Conservation (phyloP, 805 yeast genomes). For the Citeromyces nyonsensis region DNA sequence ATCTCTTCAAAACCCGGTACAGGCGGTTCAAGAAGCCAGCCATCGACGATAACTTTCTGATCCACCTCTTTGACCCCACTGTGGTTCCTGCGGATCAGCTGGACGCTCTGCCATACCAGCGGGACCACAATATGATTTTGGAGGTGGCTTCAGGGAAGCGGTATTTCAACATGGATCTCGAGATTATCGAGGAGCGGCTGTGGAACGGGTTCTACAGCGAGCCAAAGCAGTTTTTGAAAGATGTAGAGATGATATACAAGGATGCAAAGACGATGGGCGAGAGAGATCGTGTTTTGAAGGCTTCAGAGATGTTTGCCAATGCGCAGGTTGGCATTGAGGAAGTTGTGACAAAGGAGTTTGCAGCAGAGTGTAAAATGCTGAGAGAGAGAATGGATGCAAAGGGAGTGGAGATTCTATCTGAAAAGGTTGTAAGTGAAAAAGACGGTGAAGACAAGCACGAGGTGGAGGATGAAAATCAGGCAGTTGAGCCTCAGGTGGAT, state of each 20-base stretch:
- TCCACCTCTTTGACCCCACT: slow-evolving; percentile 62
- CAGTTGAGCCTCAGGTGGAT: slow-evolving; percentile 1
- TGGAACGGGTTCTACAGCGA: slow-evolving; percentile 96
- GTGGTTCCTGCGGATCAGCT: slow-evolving; percentile 10
- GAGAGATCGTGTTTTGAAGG: slow-evolving; percentile 65
- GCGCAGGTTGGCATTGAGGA: slow-evolving; percentile 95
- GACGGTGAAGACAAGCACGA: slow-evolving; percentile 6
- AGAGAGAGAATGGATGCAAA: slow-evolving; percentile 47
- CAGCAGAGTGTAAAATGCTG: slow-evolving; percentile 63
- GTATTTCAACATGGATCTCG: slow-evolving; percentile 83
- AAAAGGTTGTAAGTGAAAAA: slow-evolving; percentile 15
- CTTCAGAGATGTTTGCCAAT: slow-evolving; percentile 92
- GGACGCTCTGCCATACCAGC: slow-evolving; percentile 19
- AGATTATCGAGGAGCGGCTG: slow-evolving; percentile 81
- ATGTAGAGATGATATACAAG: slow-evolving; percentile 66
- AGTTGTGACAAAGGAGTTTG: slow-evolving; percentile 45
- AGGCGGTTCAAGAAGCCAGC: slow-evolving; percentile 85
- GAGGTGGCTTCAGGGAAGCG: slow-evolving; percentile 62
- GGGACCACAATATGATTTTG: slow-evolving; percentile 61
- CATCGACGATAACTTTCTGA: slow-evolving; percentile 59
- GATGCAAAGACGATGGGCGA: slow-evolving; percentile 70
- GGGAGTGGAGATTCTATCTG: slow-evolving; percentile 25
- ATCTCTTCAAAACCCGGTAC: slow-evolving; percentile 71
- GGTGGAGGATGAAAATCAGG: slow-evolving; percentile 1
- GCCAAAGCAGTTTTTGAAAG: slow-evolving; percentile 79